Conservation (phyloP, 306 rosid species). For the Acacia confusa region DNA sequence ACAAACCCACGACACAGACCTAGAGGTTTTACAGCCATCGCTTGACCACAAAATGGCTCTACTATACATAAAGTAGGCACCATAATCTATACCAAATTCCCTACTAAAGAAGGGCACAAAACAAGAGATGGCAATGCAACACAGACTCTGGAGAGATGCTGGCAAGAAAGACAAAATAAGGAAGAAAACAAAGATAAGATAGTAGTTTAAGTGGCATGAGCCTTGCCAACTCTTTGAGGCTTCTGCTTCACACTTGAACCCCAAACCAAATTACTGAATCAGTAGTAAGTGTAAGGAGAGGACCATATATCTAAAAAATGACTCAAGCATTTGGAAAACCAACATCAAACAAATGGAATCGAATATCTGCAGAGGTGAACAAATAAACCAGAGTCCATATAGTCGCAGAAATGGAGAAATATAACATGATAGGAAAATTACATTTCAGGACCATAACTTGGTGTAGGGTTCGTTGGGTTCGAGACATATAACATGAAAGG, state of each 20-base stretch:
- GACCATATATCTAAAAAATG: background rate
- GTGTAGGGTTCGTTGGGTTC: background rate
- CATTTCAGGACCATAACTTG: background rate
- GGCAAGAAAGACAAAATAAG: background rate
- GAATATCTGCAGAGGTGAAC: background rate
- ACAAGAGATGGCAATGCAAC: constrained; percentile 26
- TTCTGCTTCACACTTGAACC: constrained; percentile 95
- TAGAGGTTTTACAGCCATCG: background rate
- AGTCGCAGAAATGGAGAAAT: background rate
- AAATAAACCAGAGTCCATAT: background rate
- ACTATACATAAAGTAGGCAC: constrained; percentile 40
- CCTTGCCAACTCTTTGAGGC: constrained; percentile 99
- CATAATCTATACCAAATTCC: constrained; percentile 25
- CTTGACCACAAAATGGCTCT: constrained; percentile 32
- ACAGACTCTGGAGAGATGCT: background rate
- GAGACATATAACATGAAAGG: too few species aligned
- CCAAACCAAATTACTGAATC: constrained; percentile 90
- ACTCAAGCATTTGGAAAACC: background rate
- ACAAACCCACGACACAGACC: background rate
- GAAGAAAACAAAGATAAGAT: constrained; percentile 13
- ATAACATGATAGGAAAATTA: background rate
- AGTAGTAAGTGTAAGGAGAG: constrained; percentile 30
- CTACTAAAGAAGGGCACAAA: constrained; percentile 7
- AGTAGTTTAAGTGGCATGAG: constrained; percentile 20
- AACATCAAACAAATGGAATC: background rate